These are phyloP conservation scores for Sclerotinia trifoliorum DNA, from an alignment of 2,329 filamentous ascomycete genomes.

Conservation along the genomic window DNA sequence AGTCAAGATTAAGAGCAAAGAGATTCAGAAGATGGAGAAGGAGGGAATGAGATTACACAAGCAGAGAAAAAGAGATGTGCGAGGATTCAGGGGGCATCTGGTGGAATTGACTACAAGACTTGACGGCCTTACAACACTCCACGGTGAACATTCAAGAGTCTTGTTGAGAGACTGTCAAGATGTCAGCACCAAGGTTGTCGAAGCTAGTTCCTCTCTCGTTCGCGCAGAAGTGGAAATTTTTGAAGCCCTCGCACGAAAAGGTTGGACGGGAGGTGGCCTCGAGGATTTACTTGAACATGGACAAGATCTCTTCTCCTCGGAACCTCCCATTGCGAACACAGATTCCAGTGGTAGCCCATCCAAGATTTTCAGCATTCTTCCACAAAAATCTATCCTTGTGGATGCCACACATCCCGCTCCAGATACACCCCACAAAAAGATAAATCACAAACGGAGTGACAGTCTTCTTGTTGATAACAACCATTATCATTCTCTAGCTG, in stretches of 20 bases:
- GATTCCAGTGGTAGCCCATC: slow-evolving; percentile 40
- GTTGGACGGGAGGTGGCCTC: slow-evolving; percentile 65
- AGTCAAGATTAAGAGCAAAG: slow-evolving; percentile 54
- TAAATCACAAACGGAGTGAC: slow-evolving; percentile 50
- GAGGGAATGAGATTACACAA: slow-evolving; percentile 61
- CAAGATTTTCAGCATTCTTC: slow-evolving; percentile 64
- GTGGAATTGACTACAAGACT: slow-evolving; percentile 61
- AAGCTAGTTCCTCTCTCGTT: slow-evolving; percentile 63
- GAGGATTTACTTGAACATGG: slow-evolving; percentile 65
- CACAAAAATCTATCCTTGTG: slow-evolving; percentile 62
- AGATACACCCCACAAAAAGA: slow-evolving; percentile 25
- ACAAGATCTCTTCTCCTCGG: slow-evolving; percentile 57
- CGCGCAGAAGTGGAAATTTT: slow-evolving; percentile 70
- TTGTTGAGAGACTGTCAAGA: slow-evolving; percentile 64
- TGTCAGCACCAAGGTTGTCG: slow-evolving; percentile 60
- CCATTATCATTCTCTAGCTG: slow-evolving; percentile 58
- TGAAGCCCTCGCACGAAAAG: slow-evolving; percentile 64
- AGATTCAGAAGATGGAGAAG: slow-evolving; percentile 64
- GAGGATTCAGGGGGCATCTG: slow-evolving; percentile 59
- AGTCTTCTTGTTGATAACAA: slow-evolving; percentile 54
- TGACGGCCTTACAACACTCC: slow-evolving; percentile 60
- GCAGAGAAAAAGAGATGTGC: slow-evolving; percentile 60
- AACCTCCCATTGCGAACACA: slow-evolving; percentile 40
- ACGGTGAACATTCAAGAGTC: slow-evolving; percentile 59
- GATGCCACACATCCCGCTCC: slow-evolving; percentile 45